Percentiles rank a stretch among this genome's conserved stretches.
phyloP scores from a whole-genome alignment of 176 grass and related monocot genomes.

The Carex parvula region DNA sequence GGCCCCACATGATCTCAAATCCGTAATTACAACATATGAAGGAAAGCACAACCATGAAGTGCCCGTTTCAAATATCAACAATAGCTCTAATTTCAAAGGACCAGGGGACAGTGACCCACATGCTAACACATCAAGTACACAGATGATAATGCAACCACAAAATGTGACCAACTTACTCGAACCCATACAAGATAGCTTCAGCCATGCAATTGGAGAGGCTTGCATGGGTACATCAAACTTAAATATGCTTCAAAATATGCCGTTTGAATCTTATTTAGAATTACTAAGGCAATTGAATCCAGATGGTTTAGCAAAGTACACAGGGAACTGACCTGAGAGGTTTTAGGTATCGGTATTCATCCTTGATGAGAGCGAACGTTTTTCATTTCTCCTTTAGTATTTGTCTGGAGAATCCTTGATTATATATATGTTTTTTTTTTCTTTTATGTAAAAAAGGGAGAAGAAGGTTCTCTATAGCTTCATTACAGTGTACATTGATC shows the following conservation, averaged over 20 bases:
- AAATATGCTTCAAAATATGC: slow-evolving; percentile 16
- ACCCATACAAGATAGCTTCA: slow-evolving; percentile 15
- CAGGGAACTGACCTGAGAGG: slow-evolving; percentile 6
- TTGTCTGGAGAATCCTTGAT: background rate
- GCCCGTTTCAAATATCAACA: slow-evolving; percentile 18
- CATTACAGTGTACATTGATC: slow-evolving; percentile 4
- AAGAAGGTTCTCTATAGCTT: slow-evolving; percentile 5
- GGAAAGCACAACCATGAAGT: slow-evolving; percentile 39
- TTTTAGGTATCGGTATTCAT: background rate
- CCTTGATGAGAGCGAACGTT: background rate
- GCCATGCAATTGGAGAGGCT: background rate
- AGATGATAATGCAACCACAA: background rate
- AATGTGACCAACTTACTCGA: background rate
- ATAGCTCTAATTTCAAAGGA: slow-evolving; percentile 3
- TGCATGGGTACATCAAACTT: slow-evolving; percentile 7
- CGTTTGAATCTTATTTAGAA: slow-evolving; percentile 15
- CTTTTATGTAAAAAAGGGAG: background rate
- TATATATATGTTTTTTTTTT: background rate
- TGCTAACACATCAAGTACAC: background rate
- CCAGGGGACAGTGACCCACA: background rate
- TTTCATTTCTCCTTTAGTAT: background rate
- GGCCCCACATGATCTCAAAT: slow-evolving; percentile 35
- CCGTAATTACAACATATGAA: slow-evolving; percentile 40
- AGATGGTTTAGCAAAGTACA: background rate
- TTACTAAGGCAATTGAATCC: slow-evolving; percentile 25